Evolutionary conservation across 2,329 filamentous ascomycete genomes (phyloP).

Genomic region (Colletotrichum sp.): DNA sequence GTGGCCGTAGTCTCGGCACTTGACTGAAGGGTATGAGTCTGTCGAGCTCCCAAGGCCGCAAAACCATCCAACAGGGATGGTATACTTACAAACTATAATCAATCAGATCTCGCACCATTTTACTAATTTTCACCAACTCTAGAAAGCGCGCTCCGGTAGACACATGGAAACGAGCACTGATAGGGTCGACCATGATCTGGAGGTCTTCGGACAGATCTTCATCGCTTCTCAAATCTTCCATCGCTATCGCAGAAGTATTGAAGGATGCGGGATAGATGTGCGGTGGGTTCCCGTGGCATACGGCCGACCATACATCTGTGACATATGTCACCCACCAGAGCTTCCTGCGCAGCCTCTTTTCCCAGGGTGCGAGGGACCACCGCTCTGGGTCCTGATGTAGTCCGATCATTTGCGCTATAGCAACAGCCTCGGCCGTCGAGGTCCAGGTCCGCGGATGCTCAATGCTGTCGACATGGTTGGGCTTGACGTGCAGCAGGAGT

Average conservation of each 20-base stretch:
- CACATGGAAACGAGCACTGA: slow-evolving; percentile 34
- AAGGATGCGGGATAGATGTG: slow-evolving; percentile 46
- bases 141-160: slow-evolving; percentile 42
- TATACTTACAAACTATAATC: slow-evolving; percentile 37
- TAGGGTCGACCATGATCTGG: slow-evolving; percentile 37
- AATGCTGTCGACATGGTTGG: slow-evolving; percentile 49
- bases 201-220: slow-evolving; percentile 44
- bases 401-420: slow-evolving; percentile 50
- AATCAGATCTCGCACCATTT: slow-evolving; percentile 35
- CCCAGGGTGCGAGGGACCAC: slow-evolving; percentile 47
- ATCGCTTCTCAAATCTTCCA: slow-evolving; percentile 48
- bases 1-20: slow-evolving; percentile 24
- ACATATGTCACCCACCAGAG: slow-evolving; percentile 51
- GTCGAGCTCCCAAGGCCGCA: neutral
- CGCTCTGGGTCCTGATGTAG: slow-evolving; percentile 46
- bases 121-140: slow-evolving; percentile 35
- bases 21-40: slow-evolving; percentile 26
- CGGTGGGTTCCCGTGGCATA: slow-evolving; percentile 52
- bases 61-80: neutral
- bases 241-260: slow-evolving; percentile 39
- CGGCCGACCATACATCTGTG: slow-evolving; percentile 49
- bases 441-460: slow-evolving; percentile 52
- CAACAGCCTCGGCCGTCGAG: slow-evolving; percentile 45
- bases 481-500: slow-evolving; percentile 48
- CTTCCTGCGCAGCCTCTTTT: slow-evolving; percentile 47